These are phyloP conservation scores for Psilocybe sp. DNA, from an alignment of 768 basidiomycete genomes.

Conservation along the genomic window DNA sequence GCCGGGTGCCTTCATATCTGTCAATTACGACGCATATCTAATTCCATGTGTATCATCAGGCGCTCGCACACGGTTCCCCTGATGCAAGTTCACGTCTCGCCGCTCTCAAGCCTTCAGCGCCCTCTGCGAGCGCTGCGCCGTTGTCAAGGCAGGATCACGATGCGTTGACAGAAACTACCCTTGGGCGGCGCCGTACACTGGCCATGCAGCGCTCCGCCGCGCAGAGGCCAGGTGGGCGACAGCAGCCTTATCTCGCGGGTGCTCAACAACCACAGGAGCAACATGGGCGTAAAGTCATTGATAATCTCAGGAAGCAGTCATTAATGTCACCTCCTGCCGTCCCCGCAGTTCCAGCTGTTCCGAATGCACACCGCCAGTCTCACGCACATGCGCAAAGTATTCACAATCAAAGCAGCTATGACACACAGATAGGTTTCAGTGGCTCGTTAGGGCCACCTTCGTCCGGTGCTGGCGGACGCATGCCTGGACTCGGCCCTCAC, in stretches of 20 bases:
- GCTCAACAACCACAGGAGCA: no score
- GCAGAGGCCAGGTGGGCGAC: background rate
- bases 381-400: no score
- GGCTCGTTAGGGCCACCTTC: no score
- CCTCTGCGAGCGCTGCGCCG: constrained; percentile 32
- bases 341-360: background rate
- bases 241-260: no score
- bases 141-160: constrained; percentile 84
- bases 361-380: background rate
- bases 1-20: background rate
- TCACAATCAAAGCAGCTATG: no score
- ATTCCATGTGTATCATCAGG: constrained; percentile 36
- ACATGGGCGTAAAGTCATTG: constrained; percentile 46
- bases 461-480: background rate
- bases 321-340: constrained; percentile 9
- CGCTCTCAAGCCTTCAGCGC: constrained; percentile 61
- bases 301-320: constrained; percentile 54
- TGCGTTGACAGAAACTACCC: constrained; percentile 68
- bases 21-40: background rate
- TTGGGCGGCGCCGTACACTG: constrained; percentile 78
- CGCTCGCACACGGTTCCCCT: constrained; percentile 70
- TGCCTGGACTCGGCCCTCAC: background rate
- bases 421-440: no score
- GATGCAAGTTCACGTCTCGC: constrained; percentile 76
- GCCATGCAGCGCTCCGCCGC: constrained; percentile 47